Evolutionary conservation across 1,284 basidiomycete species (phyloP).

Genomic region (Erythrobasidium hasegawianum): DNA sequence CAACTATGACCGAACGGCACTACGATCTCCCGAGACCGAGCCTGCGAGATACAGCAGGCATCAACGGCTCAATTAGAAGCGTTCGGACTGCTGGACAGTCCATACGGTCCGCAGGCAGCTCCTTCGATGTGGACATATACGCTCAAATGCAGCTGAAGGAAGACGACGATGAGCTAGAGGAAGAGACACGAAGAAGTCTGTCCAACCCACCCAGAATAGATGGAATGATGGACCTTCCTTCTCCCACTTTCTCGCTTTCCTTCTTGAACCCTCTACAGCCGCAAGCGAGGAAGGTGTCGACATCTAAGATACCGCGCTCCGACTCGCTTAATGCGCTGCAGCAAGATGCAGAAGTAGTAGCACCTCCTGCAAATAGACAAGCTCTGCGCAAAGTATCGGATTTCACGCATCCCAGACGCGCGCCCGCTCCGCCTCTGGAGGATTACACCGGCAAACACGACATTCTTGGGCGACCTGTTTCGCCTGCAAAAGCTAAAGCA

Average conservation of each 20-base stretch:
- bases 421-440: conserved; percentile 7
- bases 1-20: too few relatives aligned
- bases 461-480: conserved; percentile 2
- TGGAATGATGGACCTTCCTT: conserved; percentile 20
- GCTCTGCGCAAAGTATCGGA: conserved; percentile 8
- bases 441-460: not conserved
- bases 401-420: conserved; percentile 13
- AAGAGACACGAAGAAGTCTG: conserved; percentile 19
- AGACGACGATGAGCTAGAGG: conserved; percentile 22
- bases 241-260: not conserved
- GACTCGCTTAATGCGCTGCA: conserved; percentile 7
- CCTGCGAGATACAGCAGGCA: not conserved
- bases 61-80: too few relatives aligned
- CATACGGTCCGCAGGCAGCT: conserved; percentile 21
- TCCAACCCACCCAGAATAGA: conserved; percentile 15
- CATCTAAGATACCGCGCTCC: not conserved
- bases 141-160: conserved; percentile 22
- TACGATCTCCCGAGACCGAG: not conserved
- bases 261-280: not conserved
- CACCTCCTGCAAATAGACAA: not conserved
- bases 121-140: conserved; percentile 29
- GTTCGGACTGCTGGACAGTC: conserved; percentile 11
- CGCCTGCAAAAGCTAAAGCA: conserved; percentile 12
- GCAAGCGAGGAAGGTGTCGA: not conserved
- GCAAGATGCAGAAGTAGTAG: not conserved